Base-by-base conservation (phyloP, 805 yeast genomes). In the Candida insectorum region DNA sequence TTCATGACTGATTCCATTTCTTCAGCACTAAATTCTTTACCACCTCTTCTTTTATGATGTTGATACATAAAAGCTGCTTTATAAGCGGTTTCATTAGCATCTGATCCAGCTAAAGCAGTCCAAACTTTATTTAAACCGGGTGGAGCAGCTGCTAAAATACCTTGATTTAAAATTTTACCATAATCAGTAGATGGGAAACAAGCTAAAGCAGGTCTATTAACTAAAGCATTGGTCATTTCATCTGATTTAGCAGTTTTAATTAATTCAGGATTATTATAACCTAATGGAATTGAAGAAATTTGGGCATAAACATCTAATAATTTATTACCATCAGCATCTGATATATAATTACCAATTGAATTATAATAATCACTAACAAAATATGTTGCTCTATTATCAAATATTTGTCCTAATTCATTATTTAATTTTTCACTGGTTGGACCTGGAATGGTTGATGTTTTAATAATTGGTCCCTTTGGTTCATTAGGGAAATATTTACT, bases 61-160 rank as follows among this genome's bases (percentile, higher is more conserved):
- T 71, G 76, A 54, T 73, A 76, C 75, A 79, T 77, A 51, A 77
- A 77, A 2, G 83, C 85, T 11, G 86, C 86, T 48, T 79, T 79
- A 58, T 69, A 78, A 1, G 86, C 86, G 39, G 79, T 68, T 52
- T 79, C 86, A 45, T 79, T 79, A 34, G 85, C 85, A 54, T 75
- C 79, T 2, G 85, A 77, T 30, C 86, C 85, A 12, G 80, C 69
- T 31, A 77, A 65, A 6, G 81, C 81, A 12, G 84, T 76, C 80
- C 84, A 77, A 14, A 79, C 75, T 41, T 70, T 64, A 35, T 59
- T 55, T 54, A 73, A 70, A 9, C 84, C 84, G 34, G 72, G 68
- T 34, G 85, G 86, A 23, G 85, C 85, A 32, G 77, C 81, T 16
- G 77, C 71, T 43, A 79, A 60, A 27, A 79, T 60, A 10, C 75